Evolutionary conservation across 2,329 filamentous ascomycete genomes (phyloP), one percentile per base, ranked within the genome.

Genomic region (Celoporthe dispersa): DNA sequence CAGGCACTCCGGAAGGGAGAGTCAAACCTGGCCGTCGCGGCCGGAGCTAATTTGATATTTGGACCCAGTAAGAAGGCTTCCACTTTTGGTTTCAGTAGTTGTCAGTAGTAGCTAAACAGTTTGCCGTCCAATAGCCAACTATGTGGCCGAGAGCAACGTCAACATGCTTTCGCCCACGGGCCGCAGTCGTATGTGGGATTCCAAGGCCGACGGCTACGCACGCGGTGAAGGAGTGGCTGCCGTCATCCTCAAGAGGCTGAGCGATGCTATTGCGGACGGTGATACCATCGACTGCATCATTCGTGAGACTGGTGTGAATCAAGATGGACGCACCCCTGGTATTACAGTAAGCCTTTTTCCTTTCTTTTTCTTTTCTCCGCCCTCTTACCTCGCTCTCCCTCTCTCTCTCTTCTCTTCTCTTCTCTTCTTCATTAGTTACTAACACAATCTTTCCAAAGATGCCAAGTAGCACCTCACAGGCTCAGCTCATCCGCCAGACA

Each of bases 201-300:
- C 76, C 0, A 74, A 75, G 7, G 86, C 83, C 0, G 79, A 85
- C 68, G 87, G 86, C 0, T 88, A 87, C 72, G 84, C 80, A 78
- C 85, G 70, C 85, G 86, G 0, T 87, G 86, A 88, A 71, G 86
- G 85, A 2, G 73, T 83, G 12, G 83, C 79, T 0, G 78, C 81
- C 2, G 48, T 88, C 0, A 69, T 87, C 1, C 72, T 88, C 4
- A 64, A 68, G 44, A 37, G 44, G 19, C 60, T 68, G 16, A 37
- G 35, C n/a, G 53, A 66, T 11, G 65, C 65, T 6, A 55, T 71
- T n/a, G 48, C 59, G 22, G 69, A 69, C 12, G 59, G 67, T 25
- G 48, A 81, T 39, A 39, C 68, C 0, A 82, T 85, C 59, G 74
- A 79, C 11, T 79, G 76, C 25, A 71, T 86, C n/a, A 81, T 87